Conservation (phyloP, 2,329 filamentous ascomycete species). For the Akanthomyces dipterigenus region DNA sequence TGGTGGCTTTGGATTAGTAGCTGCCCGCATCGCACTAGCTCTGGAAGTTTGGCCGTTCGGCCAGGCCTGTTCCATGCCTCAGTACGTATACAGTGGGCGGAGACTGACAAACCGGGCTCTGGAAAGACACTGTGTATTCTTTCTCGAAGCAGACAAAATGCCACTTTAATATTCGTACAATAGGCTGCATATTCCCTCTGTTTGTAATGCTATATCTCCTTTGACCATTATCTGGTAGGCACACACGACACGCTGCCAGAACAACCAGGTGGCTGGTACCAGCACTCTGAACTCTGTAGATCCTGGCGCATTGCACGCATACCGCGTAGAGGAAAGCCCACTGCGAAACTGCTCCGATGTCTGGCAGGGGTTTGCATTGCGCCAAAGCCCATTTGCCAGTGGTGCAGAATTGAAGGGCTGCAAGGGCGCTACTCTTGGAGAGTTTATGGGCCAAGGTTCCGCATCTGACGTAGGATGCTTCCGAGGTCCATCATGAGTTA, state of each 20-base stretch:
- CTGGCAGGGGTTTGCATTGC: background rate
- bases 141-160: background rate
- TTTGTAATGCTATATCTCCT: background rate
- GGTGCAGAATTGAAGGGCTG: background rate
- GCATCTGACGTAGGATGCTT: background rate
- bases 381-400: background rate
- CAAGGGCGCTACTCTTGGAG: no score
- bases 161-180: background rate
- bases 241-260: no score
- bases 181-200: background rate
- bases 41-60: background rate
- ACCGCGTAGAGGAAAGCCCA: background rate
- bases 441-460: background rate
- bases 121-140: background rate
- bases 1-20: background rate
- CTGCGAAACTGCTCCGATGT: background rate
- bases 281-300: background rate
- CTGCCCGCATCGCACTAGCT: background rate
- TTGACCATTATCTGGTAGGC: background rate
- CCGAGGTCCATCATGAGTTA: slow-evolving; percentile 4
- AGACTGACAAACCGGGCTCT: background rate
- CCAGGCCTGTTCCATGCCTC: background rate
- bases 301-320: background rate
- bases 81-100: no score
- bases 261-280: no score